Evolutionary conservation across 2,329 filamentous ascomycete species (phyloP).

Genomic region (Leptosphaerulina australis): DNA sequence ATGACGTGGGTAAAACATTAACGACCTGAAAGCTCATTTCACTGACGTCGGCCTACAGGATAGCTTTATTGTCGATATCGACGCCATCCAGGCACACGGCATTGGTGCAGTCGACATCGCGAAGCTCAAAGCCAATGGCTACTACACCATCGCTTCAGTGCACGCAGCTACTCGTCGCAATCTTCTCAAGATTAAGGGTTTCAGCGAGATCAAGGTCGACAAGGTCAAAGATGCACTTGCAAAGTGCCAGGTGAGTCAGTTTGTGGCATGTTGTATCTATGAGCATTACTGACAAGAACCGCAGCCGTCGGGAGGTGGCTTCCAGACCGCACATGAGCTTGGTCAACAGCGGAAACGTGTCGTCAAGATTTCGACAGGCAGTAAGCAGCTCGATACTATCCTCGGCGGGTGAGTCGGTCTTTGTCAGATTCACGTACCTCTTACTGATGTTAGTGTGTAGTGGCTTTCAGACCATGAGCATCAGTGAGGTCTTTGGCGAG

Average conservation of each 20-base stretch:
- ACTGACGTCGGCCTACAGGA: slow-evolving; percentile 44
- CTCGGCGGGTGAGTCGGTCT: slow-evolving; percentile 61
- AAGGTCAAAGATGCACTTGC: slow-evolving; percentile 71
- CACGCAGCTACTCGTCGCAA: slow-evolving; percentile 64
- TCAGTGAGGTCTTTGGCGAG: slow-evolving; percentile 68
- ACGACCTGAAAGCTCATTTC: accelerated
- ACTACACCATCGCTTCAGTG: slow-evolving; percentile 67
- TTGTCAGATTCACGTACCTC: not conserved
- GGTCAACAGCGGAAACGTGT: slow-evolving; percentile 67
- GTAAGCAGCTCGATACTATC: slow-evolving; percentile 69
- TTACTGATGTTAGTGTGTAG: slow-evolving; percentile 47
- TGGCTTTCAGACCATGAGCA: slow-evolving; percentile 73
- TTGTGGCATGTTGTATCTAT: not conserved
- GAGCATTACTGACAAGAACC: slow-evolving; percentile 15
- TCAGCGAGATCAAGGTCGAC: slow-evolving; percentile 73
- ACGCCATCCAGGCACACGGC: slow-evolving; percentile 69
- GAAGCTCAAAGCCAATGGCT: slow-evolving; percentile 68
- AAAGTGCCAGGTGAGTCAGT: slow-evolving; percentile 59
- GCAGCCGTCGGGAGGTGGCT: slow-evolving; percentile 64
- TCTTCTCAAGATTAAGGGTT: slow-evolving; percentile 70
- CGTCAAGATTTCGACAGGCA: slow-evolving; percentile 71
- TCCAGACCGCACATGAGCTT: slow-evolving; percentile 70
- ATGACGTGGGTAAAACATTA: slow-evolving; percentile 52
- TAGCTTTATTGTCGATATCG: slow-evolving; percentile 68
- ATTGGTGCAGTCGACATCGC: slow-evolving; percentile 69